phyloP scores from a whole-genome alignment of 495 filamentous ascomycete species.

The Neurospora sp. region DNA sequence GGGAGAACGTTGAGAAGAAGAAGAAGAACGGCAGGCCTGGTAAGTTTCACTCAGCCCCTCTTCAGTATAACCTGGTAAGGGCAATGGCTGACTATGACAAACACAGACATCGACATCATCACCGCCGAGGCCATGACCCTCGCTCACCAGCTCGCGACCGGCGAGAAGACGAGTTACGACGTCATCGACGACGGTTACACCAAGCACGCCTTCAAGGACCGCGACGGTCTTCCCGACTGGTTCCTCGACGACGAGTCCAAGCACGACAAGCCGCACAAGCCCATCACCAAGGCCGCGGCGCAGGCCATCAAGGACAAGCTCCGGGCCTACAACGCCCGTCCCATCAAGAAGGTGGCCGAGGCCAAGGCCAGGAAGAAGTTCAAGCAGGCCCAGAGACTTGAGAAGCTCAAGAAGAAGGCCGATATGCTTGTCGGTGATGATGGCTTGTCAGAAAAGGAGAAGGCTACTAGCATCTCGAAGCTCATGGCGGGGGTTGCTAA shows the following conservation, averaged over 20 bases:
- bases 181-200: constrained; percentile 88
- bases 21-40: constrained; percentile 57
- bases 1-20: constrained; percentile 58
- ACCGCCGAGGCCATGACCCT: constrained; percentile 98
- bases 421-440: constrained; percentile 79
- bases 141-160: constrained; percentile 83
- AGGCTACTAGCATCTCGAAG: constrained; percentile 72
- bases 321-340: constrained; percentile 86
- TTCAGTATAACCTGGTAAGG: constrained; percentile 4
- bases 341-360: constrained; percentile 98
- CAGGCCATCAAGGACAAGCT: constrained; percentile 91
- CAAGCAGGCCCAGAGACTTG: constrained; percentile 78
- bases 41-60: constrained; percentile 29
- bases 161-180: constrained; percentile 66
- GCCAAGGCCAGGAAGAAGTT: constrained; percentile 94
- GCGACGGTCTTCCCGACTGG: constrained; percentile 93
- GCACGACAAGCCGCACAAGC: constrained; percentile 75
- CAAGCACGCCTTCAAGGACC: constrained; percentile 81
- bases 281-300: constrained; percentile 81
- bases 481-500: constrained; percentile 71
- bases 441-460: constrained; percentile 87
- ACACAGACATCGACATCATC: constrained; percentile 90
- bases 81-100: constrained; percentile 17
- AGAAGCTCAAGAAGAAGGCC: constrained; percentile 93
- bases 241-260: constrained; percentile 87